Evolutionary conservation across 352 stramenopile genomes (phyloP).

Genomic region (Globisporangium barbulae): DNA sequence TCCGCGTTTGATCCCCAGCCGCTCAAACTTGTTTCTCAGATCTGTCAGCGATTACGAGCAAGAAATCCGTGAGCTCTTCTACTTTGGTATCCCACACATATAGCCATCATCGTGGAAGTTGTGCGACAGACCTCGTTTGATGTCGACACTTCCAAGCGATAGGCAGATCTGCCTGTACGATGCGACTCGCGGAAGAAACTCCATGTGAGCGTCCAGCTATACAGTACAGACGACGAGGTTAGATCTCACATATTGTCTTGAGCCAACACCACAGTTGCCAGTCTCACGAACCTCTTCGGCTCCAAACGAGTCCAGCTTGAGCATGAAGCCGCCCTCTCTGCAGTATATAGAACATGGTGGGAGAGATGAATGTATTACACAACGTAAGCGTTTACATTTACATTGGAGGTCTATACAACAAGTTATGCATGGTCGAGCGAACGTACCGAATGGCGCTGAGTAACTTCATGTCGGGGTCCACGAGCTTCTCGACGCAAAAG

Average conservation of each 20-base stretch:
- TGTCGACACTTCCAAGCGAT: constrained; percentile 42
- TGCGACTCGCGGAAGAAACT: constrained; percentile 36
- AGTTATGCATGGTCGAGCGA: not conserved
- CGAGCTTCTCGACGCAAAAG: constrained; percentile 48
- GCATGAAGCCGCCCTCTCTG: constrained; percentile 30
- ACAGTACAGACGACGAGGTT: not conserved
- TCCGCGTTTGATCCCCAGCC: constrained; percentile 43
- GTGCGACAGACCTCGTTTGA: constrained; percentile 40
- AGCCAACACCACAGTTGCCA: not conserved
- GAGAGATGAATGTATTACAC: not conserved
- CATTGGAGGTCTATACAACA: not conserved
- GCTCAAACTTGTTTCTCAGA: constrained; percentile 58
- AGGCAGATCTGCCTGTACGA: constrained; percentile 37
- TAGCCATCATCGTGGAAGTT: not conserved
- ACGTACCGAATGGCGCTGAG: constrained; percentile 31
- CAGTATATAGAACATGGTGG: not conserved
- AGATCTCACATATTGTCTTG: not conserved
- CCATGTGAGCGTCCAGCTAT: constrained; percentile 49
- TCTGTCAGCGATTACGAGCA: constrained; percentile 21
- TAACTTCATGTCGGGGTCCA: constrained; percentile 47
- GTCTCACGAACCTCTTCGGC: constrained; percentile 35
- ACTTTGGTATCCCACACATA: not conserved
- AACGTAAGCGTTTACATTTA: not conserved
- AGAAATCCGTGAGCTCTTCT: not conserved
- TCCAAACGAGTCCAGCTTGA: constrained; percentile 54